These are phyloP conservation scores for Aphanocladium album DNA, from an alignment of 2,329 filamentous ascomycete species.

Conservation along the genomic window DNA sequence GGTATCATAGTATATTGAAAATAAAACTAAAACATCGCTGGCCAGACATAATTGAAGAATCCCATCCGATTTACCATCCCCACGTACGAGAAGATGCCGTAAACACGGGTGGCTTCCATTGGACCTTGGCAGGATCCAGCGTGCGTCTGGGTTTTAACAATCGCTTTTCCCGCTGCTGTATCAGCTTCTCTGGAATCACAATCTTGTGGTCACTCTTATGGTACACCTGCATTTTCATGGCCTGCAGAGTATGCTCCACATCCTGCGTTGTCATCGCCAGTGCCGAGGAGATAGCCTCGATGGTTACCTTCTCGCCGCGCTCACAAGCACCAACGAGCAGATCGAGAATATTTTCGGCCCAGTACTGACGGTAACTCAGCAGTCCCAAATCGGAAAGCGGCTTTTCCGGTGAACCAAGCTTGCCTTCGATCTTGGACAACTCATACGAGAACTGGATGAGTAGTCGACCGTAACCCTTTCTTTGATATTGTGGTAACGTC, in stretches of 20 bases:
- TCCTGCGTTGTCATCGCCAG: conserved; percentile 97
- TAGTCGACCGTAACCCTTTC: conserved; percentile 87
- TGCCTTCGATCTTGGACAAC: conserved; percentile 89
- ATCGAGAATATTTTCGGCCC: conserved; percentile 92
- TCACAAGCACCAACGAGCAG: conserved; percentile 70
- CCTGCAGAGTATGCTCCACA: conserved; percentile 90
- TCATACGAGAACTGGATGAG: conserved; percentile 98
- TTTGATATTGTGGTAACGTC: conserved; percentile 91
- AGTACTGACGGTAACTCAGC: conserved; percentile 92
- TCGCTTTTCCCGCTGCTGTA: conserved; percentile 74
- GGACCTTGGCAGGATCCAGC: conserved; percentile 73
- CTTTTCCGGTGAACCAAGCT: conserved; percentile 94
- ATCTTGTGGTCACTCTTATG: conserved; percentile 96
- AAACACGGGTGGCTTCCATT: conserved; percentile 96
- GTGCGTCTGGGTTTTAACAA: conserved; percentile 70
- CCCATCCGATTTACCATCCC: conserved; percentile 69
- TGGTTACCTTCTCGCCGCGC: conserved; percentile 67
- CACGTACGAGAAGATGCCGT: conserved; percentile 85
- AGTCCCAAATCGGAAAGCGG: conserved; percentile 90
- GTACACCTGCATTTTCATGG: conserved; percentile 91
- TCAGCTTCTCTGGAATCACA: conserved; percentile 78
- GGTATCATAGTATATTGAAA: conserved; percentile 5
- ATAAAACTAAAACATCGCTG: background rate
- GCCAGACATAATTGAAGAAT: background rate
- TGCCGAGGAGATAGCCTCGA: conserved; percentile 73